Base-by-base conservation (phyloP, 768 basidiomycete genomes). In the Cystobasidium onofrii region DNA sequence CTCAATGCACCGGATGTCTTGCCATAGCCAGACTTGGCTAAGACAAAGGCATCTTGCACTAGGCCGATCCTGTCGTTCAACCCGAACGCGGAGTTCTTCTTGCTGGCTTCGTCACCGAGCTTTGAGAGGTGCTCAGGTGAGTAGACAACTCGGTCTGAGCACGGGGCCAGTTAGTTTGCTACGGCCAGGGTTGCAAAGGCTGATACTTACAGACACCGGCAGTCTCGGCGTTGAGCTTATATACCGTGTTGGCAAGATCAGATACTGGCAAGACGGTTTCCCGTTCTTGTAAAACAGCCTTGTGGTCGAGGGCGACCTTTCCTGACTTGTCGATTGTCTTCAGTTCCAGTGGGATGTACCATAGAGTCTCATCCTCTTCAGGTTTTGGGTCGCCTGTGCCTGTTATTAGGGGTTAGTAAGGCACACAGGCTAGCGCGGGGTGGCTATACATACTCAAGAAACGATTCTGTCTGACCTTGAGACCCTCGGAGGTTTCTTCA, bases 141-240 rank as follows among this genome's bases (percentile, higher is more conserved):
- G 83, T 99, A 99, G 36, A 89, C 82, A 25, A 94, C 92, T 34
- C 93, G 90, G 81, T 65, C 76, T 76, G 46, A 46, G 70, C 31
- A 72, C 27, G 15, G 6, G 20, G 60, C 57, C 23, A 7, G 31
- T 76, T 20, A 43, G 71, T 15, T 9, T 20, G 18, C 18, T 1
- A 15, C 13, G 12, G 1, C 17, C 2, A 36, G 18, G 25, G 36
- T 18, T 17, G 1, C 41, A 10, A n/a, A 46, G 7, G 15, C 20
- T 4, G 18, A 6, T 10, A 84, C 91, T 75, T 77, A 91, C 91
- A 98, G 77, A 95, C 90, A 74, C 94, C 92, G 64, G 75, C 76
- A 64, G 92, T 93, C 50, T 88, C 88, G 1, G 89, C 89, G 79
- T 98, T 98, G 75, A 98, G 83, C 82, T 98, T 98, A 85, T 88